Conservation (phyloP, 257 asterid genomes). For the Nicotiana undulata region DNA sequence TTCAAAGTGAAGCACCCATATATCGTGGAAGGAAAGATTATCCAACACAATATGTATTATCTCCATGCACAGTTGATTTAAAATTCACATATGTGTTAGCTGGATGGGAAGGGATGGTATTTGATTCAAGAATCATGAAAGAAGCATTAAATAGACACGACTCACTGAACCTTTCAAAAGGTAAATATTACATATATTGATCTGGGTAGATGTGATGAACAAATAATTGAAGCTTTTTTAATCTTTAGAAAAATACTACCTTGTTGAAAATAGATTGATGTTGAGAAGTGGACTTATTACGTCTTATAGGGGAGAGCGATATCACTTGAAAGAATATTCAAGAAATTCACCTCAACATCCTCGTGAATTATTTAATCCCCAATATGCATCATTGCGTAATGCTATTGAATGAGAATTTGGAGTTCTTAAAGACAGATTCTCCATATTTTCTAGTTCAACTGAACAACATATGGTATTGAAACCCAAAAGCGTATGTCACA, state of each 20-base stretch:
- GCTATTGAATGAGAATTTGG: slow-evolving; percentile 5
- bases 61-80: neutral
- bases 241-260: neutral
- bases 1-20: too few relatives aligned
- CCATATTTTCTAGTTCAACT: neutral
- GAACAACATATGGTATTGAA: neutral
- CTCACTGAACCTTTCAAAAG: neutral
- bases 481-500: neutral
- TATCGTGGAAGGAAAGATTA: too few relatives aligned
- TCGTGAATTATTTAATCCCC: neutral
- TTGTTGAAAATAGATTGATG: neutral
- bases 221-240: neutral
- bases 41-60: neutral
- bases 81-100: neutral
- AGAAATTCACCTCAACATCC: neutral
- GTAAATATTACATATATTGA: neutral
- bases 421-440: neutral
- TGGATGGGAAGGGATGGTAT: neutral
- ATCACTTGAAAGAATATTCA: neutral
- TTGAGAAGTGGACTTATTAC: neutral
- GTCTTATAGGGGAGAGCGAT: neutral
- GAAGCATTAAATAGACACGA: neutral
- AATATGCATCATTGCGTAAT: neutral
- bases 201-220: neutral
- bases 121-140: neutral